These are phyloP conservation scores for Kurtzmaniella fragi DNA, from an alignment of 805 yeast species.

Conservation along the genomic window DNA sequence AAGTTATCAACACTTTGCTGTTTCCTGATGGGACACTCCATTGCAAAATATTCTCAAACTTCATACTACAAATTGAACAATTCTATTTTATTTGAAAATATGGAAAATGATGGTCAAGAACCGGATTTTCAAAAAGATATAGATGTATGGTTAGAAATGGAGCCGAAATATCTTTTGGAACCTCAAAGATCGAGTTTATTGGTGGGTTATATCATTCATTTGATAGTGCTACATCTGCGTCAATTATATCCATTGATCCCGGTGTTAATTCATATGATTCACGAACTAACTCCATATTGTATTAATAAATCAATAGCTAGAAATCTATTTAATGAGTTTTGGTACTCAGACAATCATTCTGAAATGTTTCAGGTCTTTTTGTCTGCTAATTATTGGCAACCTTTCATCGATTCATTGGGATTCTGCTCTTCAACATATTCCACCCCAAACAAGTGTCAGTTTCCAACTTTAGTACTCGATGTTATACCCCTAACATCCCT, in stretches of 20 bases:
- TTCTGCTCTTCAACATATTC: conserved; percentile 2
- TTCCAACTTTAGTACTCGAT: conserved; percentile 20
- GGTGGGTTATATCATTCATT: conserved; percentile 30
- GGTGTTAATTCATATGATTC: conserved; percentile 32
- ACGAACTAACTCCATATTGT: conserved; percentile 15
- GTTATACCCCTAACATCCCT: conserved; percentile 14
- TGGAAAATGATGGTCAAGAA: not conserved
- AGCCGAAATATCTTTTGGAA: conserved; percentile 20
- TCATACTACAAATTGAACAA: conserved; percentile 29
- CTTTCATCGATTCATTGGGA: conserved; percentile 12
- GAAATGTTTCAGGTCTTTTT: not conserved
- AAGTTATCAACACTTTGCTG: conserved; percentile 19
- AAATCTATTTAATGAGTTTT: conserved; percentile 18
- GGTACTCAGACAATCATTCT: conserved; percentile 10
- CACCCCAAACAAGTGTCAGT: conserved; percentile 5
- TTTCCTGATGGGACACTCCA: conserved; percentile 26
- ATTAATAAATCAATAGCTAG: conserved; percentile 8
- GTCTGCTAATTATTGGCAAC: conserved; percentile 25
- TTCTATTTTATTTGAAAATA: conserved; percentile 16
- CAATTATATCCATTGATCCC: conserved; percentile 29
- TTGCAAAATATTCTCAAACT: conserved; percentile 29
- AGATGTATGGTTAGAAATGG: conserved; percentile 32
- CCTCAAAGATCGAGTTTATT: conserved; percentile 19
- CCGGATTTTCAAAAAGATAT: conserved; percentile 25
- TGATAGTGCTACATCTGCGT: conserved; percentile 31